Base-by-base conservation (phyloP, 768 basidiomycete genomes). In the Suillus discolor region DNA sequence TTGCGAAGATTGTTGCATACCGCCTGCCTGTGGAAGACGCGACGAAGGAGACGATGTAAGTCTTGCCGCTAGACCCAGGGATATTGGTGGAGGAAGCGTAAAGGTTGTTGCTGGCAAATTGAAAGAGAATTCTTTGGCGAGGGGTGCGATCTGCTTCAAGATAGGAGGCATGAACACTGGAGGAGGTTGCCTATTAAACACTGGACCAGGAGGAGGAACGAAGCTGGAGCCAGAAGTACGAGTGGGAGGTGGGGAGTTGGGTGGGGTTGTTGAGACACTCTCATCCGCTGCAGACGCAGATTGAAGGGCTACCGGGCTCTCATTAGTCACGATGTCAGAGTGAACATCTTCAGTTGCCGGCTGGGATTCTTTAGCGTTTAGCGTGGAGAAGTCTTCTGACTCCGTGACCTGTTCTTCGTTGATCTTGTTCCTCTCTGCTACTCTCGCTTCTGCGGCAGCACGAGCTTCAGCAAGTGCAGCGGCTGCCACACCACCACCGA, bases 381-480 rank as follows among this genome's bases (percentile, higher is more conserved):
- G 67, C 31, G 65, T 68, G 18, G 64, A 73, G 36, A 73, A 74
- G 66, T 73, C 72, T 57, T 81, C 77, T 38, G 63, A 49, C 34
- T 70, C 69, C 8, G 51, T 49, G 20, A 62, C 57, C 2, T 60
- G 65, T 36, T 80, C 80, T 20, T 41, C 59, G 54, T 85, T 80
- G 64, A 82, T 78, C 66, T 83, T 81, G 71, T 88, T 84, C 65
- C 90, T 79, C 73, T 92, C 85, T 2, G 87, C 89, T 28, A 93
- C 81, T 65, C 85, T 83, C 6, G 87, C 90, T 74, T 93, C 89
- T 9, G 91, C 90, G 45, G 66, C 88, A 78, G 77, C 86, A 73
- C 72, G 85, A 16, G 84, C 91, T 76, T 91, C 88, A 13, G 89
- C 90, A 11, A 92, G 82, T 25, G 87, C 88, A 39, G 72, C 80